These are phyloP conservation scores for Monotropa hypopitys DNA, from an alignment of 179 eudicot species.

Conservation along the genomic window DNA sequence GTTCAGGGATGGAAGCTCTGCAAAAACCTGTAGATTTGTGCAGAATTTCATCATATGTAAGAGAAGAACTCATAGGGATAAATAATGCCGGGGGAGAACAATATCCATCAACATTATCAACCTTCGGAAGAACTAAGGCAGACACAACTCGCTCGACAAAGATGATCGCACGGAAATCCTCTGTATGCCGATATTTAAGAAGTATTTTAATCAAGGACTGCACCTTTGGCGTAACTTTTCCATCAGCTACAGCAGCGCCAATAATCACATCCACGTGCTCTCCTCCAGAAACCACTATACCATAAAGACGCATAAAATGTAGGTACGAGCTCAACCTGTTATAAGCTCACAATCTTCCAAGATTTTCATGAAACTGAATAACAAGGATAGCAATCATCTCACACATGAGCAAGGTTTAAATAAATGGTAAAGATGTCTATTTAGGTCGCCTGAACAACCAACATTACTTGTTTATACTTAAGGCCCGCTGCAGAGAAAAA, in stretches of 20 bases:
- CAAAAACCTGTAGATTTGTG: conserved; percentile 57
- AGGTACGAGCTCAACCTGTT: not conserved
- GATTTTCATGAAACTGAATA: not conserved
- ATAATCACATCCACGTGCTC: conserved; percentile 92
- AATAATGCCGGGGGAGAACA: not conserved
- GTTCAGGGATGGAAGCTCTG: conserved; percentile 86
- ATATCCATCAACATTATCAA: conserved; percentile 13
- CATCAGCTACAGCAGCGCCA: conserved; percentile 99
- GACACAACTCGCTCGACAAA: conserved; percentile 95
- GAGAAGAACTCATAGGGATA: not conserved
- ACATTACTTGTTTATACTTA: not conserved
- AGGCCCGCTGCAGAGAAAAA: not conserved
- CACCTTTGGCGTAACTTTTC: conserved; percentile 95
- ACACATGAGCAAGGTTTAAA: not conserved
- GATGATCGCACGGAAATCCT: conserved; percentile 88
- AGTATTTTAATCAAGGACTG: conserved; percentile 84
- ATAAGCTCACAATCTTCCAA: not conserved
- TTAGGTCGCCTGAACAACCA: not conserved
- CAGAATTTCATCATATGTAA: not conserved
- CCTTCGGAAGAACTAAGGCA: conserved; percentile 99
- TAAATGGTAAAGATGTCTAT: not conserved
- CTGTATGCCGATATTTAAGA: conserved; percentile 79
- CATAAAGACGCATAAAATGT: not conserved
- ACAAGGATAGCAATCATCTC: not conserved
- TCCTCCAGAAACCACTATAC: conserved; percentile 84